phyloP scores from a whole-genome alignment of 2,329 filamentous ascomycete species.

The Macrophomina phaseolina region DNA sequence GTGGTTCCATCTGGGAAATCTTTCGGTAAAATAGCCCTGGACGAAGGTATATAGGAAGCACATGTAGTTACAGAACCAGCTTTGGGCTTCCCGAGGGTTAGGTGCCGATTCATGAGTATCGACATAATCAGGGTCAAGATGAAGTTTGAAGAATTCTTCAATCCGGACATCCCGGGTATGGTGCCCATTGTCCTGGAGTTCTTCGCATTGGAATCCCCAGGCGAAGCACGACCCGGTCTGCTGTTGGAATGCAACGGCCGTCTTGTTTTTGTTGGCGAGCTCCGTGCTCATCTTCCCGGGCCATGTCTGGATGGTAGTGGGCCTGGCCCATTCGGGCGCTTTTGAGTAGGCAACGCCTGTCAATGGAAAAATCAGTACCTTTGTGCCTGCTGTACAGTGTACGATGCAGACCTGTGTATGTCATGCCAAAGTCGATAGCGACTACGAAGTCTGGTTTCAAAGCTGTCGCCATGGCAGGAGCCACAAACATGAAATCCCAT shows the following conservation, averaged over 20 bases:
- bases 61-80: constrained; percentile 41
- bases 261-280: neutral
- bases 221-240: neutral
- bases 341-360: neutral
- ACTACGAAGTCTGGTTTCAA: neutral
- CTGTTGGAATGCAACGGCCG: neutral
- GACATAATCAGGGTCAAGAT: neutral
- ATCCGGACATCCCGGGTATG: neutral
- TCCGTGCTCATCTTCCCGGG: neutral
- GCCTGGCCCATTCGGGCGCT: constrained; percentile 25
- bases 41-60: constrained; percentile 52
- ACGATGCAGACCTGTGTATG: neutral
- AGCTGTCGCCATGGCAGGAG: neutral
- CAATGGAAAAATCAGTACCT: neutral
- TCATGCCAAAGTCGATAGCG: constrained; percentile 24
- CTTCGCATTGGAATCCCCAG: constrained; percentile 7
- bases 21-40: constrained; percentile 36
- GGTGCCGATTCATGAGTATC: neutral
- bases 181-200: neutral
- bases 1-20: constrained; percentile 41
- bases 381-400: neutral
- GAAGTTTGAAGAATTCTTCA: constrained; percentile 8
- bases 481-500: no score
- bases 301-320: constrained; percentile 3
- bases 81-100: neutral